phyloP scores from a whole-genome alignment of 495 filamentous ascomycete genomes.

The Penicillium macrosclerotiorum region DNA sequence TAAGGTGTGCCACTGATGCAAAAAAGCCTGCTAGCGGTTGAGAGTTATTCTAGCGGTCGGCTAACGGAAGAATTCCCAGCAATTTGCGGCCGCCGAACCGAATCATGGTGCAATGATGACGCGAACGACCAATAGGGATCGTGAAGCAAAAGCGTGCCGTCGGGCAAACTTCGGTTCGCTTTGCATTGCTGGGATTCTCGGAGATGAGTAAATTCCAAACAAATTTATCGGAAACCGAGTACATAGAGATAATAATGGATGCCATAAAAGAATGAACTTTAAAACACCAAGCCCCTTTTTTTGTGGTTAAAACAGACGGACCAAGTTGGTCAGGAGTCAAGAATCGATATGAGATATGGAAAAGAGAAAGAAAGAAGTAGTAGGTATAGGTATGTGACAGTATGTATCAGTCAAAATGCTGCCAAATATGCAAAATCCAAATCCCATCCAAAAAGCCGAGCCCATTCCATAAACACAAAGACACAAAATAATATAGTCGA shows the following conservation, averaged over 20 bases:
- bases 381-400: slow-evolving; percentile 19
- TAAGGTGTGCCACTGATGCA: too few relatives aligned
- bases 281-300: slow-evolving; percentile 2
- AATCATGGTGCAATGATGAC: not conserved
- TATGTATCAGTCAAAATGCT: slow-evolving; percentile 26
- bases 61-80: not conserved
- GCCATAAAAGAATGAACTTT: not conserved
- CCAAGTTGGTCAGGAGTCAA: not conserved
- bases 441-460: slow-evolving; percentile 15
- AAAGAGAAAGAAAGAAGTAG: slow-evolving; percentile 3
- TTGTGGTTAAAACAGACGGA: too few relatives aligned
- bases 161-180: not conserved
- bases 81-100: not conserved
- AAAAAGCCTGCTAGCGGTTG: too few relatives aligned
- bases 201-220: too few relatives aligned
- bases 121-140: not conserved
- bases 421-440: slow-evolving; percentile 27
- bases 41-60: not conserved
- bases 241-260: not conserved
- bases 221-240: too few relatives aligned
- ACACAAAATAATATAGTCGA: slow-evolving; percentile 8
- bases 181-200: not conserved
- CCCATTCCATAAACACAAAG: slow-evolving; percentile 7
- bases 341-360: not conserved
- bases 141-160: not conserved